Base-by-base conservation (phyloP, 2,329 filamentous ascomycete genomes). In the Cucurbitaria berberidis region DNA sequence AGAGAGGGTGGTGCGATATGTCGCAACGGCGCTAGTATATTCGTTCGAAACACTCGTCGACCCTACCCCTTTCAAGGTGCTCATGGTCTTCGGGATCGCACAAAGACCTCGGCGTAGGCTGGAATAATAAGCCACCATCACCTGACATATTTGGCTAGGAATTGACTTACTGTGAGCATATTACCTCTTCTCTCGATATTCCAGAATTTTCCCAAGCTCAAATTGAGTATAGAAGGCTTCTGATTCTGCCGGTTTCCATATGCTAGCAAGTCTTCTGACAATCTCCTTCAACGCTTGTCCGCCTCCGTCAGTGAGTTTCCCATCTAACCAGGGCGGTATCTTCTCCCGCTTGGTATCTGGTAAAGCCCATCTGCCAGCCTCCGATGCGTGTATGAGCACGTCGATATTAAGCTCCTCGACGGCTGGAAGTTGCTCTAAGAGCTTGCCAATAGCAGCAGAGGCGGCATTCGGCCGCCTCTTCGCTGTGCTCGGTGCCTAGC, bases 251-350 rank as follows among this genome's bases (percentile, higher is more conserved):
- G 47, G 29, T 15, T 53, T 40, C 50, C 51, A 59, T 16, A 65
- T 58, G 11, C 22, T 50, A 6, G 49, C 51, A 6, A 72, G 50
- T 29, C 54, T 57, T 24, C 64, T 59, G 3, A 55, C 56, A 3
- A 72, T 57, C 24, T 55, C 64, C 24, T 44, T 55, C n/a, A 71
- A 10, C 2, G 38, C 40, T n/a, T 35, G 40, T 13, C 48, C 44
- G 9, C 48, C 35, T 3, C 39, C 39, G 4, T 41, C 30, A 18
- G 36, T 42, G 13, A 70, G 40, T 11, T 65, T 53, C 4, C 54
- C 50, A 29, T 70, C 60, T 8, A 73, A 52, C 68, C 68, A 73
- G 8, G 59, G 59, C 29, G 61, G 60, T 24, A 72, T 42, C 8
- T 59, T 60, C 16, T 63, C 63, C 62, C 64, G 66, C 38, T 57